Evolutionary conservation across 441 rosid genomes (phyloP).

Genomic region (Lagerstroemia fauriei): DNA sequence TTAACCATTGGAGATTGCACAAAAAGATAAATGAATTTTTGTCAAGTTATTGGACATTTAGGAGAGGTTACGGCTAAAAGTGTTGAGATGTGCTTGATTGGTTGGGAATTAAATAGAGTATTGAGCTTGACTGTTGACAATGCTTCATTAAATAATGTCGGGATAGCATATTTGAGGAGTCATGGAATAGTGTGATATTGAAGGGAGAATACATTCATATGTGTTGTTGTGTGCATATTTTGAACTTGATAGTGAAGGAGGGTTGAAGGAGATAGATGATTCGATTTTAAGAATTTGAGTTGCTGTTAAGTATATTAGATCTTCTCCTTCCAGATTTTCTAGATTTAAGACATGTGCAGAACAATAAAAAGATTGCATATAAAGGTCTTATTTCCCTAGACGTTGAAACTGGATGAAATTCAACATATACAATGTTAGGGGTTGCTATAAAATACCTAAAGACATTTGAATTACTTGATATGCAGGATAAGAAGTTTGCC

Average conservation of each 20-base stretch:
- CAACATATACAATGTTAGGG: conserved; percentile 23
- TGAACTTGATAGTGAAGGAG: not conserved
- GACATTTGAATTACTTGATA: not conserved
- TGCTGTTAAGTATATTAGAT: too few relatives aligned
- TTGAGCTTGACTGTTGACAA: not conserved
- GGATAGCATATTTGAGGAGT: not conserved
- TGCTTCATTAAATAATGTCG: not conserved
- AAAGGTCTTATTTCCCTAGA: too few relatives aligned
- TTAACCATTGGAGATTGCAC: not conserved
- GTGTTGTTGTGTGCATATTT: not conserved
- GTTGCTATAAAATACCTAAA: not conserved
- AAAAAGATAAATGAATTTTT: not conserved
- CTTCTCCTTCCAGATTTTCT: too few relatives aligned
- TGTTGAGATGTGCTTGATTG: not conserved
- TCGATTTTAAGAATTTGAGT: too few relatives aligned
- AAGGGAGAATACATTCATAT: not conserved
- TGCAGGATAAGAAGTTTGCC: not conserved
- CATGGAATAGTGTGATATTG: not conserved
- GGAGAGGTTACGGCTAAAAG: not conserved
- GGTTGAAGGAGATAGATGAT: not conserved
- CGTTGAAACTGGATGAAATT: not conserved
- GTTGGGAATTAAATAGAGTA: not conserved
- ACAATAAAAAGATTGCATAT: too few relatives aligned
- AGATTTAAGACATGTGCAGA: too few relatives aligned
- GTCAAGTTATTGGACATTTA: not conserved